Base-by-base conservation (phyloP, 345 rosid genomes). In the Moricandia moricandioides region DNA sequence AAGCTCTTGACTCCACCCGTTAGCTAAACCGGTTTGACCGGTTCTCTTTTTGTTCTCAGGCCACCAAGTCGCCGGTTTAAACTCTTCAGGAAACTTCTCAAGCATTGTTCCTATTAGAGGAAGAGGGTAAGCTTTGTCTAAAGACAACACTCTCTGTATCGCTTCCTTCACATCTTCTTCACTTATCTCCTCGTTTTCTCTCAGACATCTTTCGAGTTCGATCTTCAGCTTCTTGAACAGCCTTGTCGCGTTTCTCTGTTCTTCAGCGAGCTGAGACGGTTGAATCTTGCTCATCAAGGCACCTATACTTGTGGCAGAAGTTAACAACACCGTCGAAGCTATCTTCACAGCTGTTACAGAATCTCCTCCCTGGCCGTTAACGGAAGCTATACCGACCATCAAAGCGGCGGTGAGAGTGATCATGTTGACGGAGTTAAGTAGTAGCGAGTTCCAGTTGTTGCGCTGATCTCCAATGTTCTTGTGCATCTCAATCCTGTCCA, bases 401-500 rank as follows among this genome's bases (percentile, higher is more conserved):
- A 86, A 74, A 10, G 85, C 73, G 9, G 89, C 92, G 0, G 90
- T 68, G 18, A 90, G 86, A 57, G 89, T 85, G 55, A 88, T 88
- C 86, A 83, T 84, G 80, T 88, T 90, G 67, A 87, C 80, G 49
- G 96, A 88, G 64, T 80, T 88, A 43, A 90, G 80, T 24, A 88
- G 71, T 6, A 88, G 85, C 13, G 80, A 74, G 80, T 90, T 90
- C 96, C 93, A 86, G 68, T 84, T 86, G 12, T 87, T 82, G 4
- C 93, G 78, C 45, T 90, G 96, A 74, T 88, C 84, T 9, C 87
- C 85, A 0, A 90, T 37, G 76, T 88, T 90, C 9, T 81, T 74
- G 74, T 90, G 96, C 91, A 88, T 90, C 83, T 88, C 91, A 3
- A 87, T 79, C 60, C 93, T 81, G 40, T 90, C 93, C 35, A 84